A percentile compares a stretch with the other conserved stretches of the same genome.
Conservation (phyloP, 768 basidiomycete genomes). For the Lentinula guzmanii region DNA sequence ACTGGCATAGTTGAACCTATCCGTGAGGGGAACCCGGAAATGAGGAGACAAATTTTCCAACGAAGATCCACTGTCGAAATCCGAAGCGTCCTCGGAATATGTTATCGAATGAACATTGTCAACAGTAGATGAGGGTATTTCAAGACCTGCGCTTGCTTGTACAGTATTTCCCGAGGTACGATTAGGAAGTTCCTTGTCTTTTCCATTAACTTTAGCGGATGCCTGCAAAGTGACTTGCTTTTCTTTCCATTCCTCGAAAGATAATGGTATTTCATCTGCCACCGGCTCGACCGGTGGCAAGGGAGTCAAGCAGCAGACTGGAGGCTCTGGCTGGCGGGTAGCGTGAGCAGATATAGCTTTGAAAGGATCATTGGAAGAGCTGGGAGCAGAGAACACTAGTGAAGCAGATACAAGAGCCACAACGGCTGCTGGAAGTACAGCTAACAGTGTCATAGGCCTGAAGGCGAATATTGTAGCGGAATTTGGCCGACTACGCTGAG, state of each 20-base stretch:
- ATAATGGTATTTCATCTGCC: conserved; percentile 63
- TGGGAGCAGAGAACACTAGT: conserved; percentile 12
- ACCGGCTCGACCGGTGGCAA: conserved; percentile 37
- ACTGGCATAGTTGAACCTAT: conserved; percentile 93
- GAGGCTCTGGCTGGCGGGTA: conserved; percentile 46
- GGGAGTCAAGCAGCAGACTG: conserved; percentile 66
- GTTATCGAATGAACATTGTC: neutral
- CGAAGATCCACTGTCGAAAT: neutral
- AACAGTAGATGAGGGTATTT: conserved; percentile 8
- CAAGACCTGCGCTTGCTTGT: neutral
- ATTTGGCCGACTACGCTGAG: neutral
- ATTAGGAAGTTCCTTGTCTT: conserved; percentile 18
- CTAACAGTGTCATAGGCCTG: neutral
- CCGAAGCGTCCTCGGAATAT: neutral
- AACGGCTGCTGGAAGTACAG: neutral
- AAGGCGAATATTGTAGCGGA: neutral
- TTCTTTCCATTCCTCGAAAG: conserved; percentile 87
- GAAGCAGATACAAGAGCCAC: conserved; percentile 1
- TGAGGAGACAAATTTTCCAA: conserved; percentile 43
- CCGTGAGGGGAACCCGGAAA: conserved; percentile 69
- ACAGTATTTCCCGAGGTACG: neutral
- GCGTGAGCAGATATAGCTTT: conserved; percentile 44
- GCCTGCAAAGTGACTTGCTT: conserved; percentile 44
- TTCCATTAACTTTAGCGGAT: conserved; percentile 17
- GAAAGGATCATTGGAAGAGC: conserved; percentile 54